These are phyloP conservation scores for Hyaloperonospora arabidopsidis DNA, from an alignment of 352 stramenopile genomes.

Conservation along the genomic window DNA sequence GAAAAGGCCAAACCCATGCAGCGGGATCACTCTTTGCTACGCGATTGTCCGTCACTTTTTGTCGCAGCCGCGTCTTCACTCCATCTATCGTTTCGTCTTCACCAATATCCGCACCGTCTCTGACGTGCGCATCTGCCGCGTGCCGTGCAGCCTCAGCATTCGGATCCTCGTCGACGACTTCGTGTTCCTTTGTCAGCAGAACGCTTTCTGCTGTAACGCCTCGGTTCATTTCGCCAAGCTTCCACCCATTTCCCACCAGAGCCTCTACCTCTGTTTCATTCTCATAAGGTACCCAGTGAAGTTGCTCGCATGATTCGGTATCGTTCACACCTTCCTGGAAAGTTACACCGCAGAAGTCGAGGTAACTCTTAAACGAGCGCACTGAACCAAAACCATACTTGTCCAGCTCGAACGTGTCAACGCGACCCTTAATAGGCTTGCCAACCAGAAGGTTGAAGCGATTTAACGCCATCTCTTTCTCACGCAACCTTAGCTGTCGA, in stretches of 20 bases:
- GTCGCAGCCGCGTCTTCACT: constrained; percentile 33
- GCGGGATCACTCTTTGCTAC: constrained; percentile 23
- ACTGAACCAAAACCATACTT: constrained; percentile 47
- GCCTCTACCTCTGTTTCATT: constrained; percentile 44
- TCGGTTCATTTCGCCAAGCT: constrained; percentile 16
- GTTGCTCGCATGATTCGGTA: constrained; percentile 49
- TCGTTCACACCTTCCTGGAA: constrained; percentile 46
- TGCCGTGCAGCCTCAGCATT: constrained; percentile 25
- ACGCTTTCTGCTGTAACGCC: constrained; percentile 2
- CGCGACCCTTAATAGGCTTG: constrained; percentile 45
- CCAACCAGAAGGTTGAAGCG: constrained; percentile 52
- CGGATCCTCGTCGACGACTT: constrained; percentile 24
- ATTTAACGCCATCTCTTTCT: constrained; percentile 49
- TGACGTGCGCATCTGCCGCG: constrained; percentile 30
- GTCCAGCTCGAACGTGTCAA: constrained; percentile 57
- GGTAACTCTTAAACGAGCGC: constrained; percentile 49
- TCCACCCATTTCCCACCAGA: constrained; percentile 46
- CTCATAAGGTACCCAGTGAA: constrained; percentile 65
- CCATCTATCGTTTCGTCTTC: constrained; percentile 27
- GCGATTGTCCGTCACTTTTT: constrained; percentile 32
- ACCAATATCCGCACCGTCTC: constrained; percentile 37
- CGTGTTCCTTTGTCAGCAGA: constrained; percentile 19
- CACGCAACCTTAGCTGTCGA: constrained; percentile 29
- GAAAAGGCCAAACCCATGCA: constrained; percentile 42
- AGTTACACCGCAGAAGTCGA: constrained; percentile 50